Base-by-base conservation (phyloP, 495 filamentous ascomycete genomes). In the Neurospora sp. region DNA sequence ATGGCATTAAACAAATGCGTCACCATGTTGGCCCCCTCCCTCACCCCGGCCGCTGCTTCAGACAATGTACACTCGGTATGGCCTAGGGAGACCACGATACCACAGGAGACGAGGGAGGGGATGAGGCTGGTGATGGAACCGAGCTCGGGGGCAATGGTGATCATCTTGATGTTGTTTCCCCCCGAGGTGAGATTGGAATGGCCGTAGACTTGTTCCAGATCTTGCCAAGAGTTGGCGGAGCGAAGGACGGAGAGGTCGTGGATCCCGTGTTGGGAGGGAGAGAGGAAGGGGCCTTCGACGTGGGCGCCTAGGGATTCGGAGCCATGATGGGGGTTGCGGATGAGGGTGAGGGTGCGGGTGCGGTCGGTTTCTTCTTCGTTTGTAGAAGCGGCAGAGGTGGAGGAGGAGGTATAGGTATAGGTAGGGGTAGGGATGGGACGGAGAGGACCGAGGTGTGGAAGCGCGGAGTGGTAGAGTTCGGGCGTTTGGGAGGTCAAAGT, bases 1-100 rank as follows among this genome's bases (percentile, higher is more conserved):
- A 96, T 96, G 18, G 93, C 93, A 78, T 97, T 96, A 86, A 96
- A 97, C 3, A 96, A 85, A 77, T 97, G 93, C 1, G 93, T 97
- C 41, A 96, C 88, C 92, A 93, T 94, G 39, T 85, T 92, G 2
- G 91, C 92, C 59, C 93, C 27, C 27, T 27, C 27, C 27, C 27
- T 27, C 27, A 94, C 87, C 16, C 91, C 92, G 4, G 81, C 80
- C 31, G 31, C 31, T 35, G 31, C 31, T 35, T 35, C 31, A 35
- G 31, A 35, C 31, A 35, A 35, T 35, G 31, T 35, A 35, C 31
- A 35, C 31, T 35, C 31, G 0, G 90, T 91, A 80, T 97, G 93
- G n/a, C 93, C 93, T 69, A 94, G 90, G 0, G 90, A 90, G 81
- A 88, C 90, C 73, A 91, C 83, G 74, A 94, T 91, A 70, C 85